Conservation (phyloP, 1,284 basidiomycete species). For the Cryptococcus deneoformans region DNA sequence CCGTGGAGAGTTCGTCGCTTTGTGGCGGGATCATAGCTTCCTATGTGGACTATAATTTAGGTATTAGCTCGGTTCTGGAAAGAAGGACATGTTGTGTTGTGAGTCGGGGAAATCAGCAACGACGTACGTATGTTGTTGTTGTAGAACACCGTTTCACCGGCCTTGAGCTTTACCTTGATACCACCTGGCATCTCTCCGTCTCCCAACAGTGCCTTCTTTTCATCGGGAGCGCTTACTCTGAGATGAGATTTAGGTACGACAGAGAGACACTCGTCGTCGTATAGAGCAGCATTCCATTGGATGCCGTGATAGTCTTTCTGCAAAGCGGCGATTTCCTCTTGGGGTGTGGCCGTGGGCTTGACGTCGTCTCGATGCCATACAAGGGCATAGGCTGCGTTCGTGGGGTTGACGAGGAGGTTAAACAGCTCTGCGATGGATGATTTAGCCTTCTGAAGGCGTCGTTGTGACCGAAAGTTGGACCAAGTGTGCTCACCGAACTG, state of each 20-base stretch:
- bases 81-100: no score
- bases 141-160: constrained; percentile 76
- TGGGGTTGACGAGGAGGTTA: constrained; percentile 73
- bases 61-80: no score
- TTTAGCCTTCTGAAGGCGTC: background rate
- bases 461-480: background rate
- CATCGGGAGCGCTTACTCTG: constrained; percentile 59
- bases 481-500: constrained; percentile 64
- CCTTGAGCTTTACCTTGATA: constrained; percentile 59
- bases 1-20: no score
- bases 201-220: constrained; percentile 58
- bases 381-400: constrained; percentile 65
- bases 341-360: constrained; percentile 58
- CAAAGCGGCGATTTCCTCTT: constrained; percentile 64
- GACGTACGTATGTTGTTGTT: constrained; percentile 73
- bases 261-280: constrained; percentile 69
- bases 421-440: constrained; percentile 62
- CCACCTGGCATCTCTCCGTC: constrained; percentile 68
- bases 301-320: constrained; percentile 65
- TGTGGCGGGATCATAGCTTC: no score
- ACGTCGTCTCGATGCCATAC: constrained; percentile 83
- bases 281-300: constrained; percentile 82
- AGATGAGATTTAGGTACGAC: constrained; percentile 70
- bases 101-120: no score
- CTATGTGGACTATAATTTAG: no score